A percentile compares a stretch with the other conserved stretches of the same genome.
These are phyloP conservation scores for Schizonepeta tenuifolia DNA, from an alignment of 257 asterid species.

Conservation along the genomic window DNA sequence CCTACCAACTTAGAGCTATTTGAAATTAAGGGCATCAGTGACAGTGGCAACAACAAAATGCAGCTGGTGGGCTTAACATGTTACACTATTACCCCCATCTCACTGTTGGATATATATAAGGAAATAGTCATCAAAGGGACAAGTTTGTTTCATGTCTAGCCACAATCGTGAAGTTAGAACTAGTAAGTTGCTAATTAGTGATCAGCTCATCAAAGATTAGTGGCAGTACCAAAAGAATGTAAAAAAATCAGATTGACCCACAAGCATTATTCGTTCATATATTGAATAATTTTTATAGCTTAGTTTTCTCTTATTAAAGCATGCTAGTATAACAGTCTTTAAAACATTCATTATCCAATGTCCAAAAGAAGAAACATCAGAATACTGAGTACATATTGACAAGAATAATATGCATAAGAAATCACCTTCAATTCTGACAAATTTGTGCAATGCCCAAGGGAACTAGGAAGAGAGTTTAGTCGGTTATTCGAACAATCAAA, in stretches of 20 bases:
- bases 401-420: slow-evolving; percentile 14
- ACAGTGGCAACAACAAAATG: neutral
- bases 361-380: slow-evolving; percentile 6
- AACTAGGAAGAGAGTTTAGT: slow-evolving; percentile 68
- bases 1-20: slow-evolving; percentile 1
- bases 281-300: neutral
- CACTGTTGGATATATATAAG: neutral
- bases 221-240: neutral
- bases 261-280: neutral
- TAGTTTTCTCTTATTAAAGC: neutral
- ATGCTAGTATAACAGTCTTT: slow-evolving; percentile 5
- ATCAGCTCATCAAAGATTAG: neutral
- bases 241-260: neutral
- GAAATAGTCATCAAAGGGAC: neutral
- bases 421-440: slow-evolving; percentile 84
- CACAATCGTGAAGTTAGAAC: slow-evolving; percentile 8
- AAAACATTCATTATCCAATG: neutral
- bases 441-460: slow-evolving; percentile 73
- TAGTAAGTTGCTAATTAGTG: neutral
- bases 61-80: neutral
- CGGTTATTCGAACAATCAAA: slow-evolving; percentile 90
- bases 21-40: slow-evolving; percentile 3
- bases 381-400: slow-evolving; percentile 6
- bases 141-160: slow-evolving; percentile 14
- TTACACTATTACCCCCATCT: neutral